phyloP scores from a whole-genome alignment of 202 grass and related monocot species.

The Hordeum pubiflorum region DNA sequence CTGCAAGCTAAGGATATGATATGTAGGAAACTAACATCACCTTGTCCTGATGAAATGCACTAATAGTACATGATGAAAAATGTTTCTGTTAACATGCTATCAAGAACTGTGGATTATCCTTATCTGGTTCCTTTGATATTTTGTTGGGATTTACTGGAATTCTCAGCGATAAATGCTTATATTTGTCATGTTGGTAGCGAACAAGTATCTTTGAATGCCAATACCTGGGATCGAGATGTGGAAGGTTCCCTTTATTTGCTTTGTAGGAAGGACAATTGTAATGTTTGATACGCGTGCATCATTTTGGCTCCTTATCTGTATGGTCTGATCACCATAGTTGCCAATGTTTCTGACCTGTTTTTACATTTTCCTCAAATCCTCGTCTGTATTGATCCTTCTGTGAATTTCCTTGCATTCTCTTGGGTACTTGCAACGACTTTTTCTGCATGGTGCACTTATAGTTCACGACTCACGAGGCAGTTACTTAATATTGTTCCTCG shows the following conservation, averaged over 20 bases:
- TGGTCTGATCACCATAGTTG: background rate
- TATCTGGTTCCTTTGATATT: background rate
- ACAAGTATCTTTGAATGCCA: background rate
- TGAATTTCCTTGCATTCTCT: background rate
- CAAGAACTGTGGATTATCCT: background rate
- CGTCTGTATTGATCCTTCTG: background rate
- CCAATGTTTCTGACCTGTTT: background rate
- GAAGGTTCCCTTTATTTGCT: constrained; percentile 10
- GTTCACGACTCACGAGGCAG: constrained; percentile 1
- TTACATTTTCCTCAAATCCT: background rate
- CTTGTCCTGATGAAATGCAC: background rate
- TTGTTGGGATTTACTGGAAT: background rate
- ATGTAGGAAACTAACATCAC: background rate
- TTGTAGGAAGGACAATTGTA: constrained; percentile 1
- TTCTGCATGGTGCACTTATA: background rate
- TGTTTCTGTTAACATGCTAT: background rate
- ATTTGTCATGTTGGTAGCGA: background rate
- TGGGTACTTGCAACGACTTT: background rate
- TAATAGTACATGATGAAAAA: background rate
- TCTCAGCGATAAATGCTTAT: background rate
- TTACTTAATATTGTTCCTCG: background rate
- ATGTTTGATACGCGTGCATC: background rate
- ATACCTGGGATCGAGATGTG: background rate
- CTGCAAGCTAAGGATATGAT: background rate
- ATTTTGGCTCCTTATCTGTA: background rate